phyloP scores from a whole-genome alignment of 2,329 filamentous ascomycete genomes.

The Mycocentrospora acerina region DNA sequence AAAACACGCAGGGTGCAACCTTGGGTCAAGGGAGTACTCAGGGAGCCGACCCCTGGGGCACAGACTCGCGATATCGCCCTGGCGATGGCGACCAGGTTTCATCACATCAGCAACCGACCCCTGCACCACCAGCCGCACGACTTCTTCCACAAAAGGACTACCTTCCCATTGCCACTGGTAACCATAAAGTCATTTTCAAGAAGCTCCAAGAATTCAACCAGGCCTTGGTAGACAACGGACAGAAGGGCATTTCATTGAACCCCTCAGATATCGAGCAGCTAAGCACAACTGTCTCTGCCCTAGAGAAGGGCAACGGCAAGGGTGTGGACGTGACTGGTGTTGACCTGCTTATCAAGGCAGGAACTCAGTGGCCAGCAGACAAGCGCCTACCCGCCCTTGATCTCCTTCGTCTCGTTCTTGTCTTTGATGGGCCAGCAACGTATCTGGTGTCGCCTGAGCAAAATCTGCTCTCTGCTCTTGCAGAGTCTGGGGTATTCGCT shows the following conservation, averaged over 20 bases:
- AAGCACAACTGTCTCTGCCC: conserved; percentile 59
- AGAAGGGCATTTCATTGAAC: conserved; percentile 74
- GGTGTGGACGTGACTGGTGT: conserved; percentile 55
- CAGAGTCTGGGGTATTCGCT: conserved; percentile 60
- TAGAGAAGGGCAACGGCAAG: conserved; percentile 56
- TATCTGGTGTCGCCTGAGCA: conserved; percentile 55
- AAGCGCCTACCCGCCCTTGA: conserved; percentile 84
- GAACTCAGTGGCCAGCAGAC: conserved; percentile 75
- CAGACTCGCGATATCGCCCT: conserved; percentile 76
- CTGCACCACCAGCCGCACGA: conserved; percentile 52
- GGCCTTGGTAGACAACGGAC: conserved; percentile 67
- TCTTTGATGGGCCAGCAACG: conserved; percentile 65
- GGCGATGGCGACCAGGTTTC: conserved; percentile 55
- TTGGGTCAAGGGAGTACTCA: conserved; percentile 63
- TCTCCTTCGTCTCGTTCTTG: conserved; percentile 78
- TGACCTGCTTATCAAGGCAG: conserved; percentile 68
- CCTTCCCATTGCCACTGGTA: conserved; percentile 73
- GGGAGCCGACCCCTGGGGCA: conserved; percentile 72
- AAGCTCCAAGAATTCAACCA: conserved; percentile 77
- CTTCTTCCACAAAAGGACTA: conserved; percentile 78
- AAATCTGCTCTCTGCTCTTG: conserved; percentile 63
- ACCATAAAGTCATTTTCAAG: conserved; percentile 68
- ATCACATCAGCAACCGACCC: conserved; percentile 34
- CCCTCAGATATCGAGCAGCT: conserved; percentile 68
- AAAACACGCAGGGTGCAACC: conserved; percentile 84